These are phyloP conservation scores for Metschnikowia rubicola DNA, from an alignment of 805 yeast species.

Conservation along the genomic window DNA sequence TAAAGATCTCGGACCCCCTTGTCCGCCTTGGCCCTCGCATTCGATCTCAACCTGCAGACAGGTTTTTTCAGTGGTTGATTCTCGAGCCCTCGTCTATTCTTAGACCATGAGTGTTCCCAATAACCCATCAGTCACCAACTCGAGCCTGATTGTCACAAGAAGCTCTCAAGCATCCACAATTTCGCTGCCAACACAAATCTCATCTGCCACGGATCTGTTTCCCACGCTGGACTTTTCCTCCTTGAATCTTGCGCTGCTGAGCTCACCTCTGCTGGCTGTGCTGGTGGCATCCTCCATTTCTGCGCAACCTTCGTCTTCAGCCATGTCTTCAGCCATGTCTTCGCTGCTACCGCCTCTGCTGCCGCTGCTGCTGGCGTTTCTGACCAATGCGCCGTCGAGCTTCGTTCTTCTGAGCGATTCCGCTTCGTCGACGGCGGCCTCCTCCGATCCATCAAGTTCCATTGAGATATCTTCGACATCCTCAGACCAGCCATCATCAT, in stretches of 20 bases:
- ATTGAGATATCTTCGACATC: background rate
- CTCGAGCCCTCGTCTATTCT: background rate
- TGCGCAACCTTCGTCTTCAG: background rate
- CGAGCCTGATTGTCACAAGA: background rate
- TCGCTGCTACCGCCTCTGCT: slow-evolving; percentile 5
- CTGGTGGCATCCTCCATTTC: background rate
- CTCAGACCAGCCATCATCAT: background rate
- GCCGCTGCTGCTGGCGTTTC: slow-evolving; percentile 19
- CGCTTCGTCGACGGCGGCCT: slow-evolving; percentile 6
- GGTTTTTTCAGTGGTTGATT: background rate
- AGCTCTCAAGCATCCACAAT: background rate
- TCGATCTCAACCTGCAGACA: slow-evolving; percentile 1
- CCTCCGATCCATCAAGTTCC: background rate
- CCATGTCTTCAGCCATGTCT: background rate
- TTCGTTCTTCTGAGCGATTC: background rate
- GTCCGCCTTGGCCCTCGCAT: no score
- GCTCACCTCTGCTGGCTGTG: background rate
- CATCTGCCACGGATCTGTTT: background rate
- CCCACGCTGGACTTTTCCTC: background rate
- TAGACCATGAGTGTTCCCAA: slow-evolving; percentile 2
- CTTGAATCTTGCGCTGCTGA: background rate
- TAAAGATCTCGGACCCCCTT: no score
- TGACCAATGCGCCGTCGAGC: slow-evolving; percentile 15
- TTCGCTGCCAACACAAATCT: background rate
- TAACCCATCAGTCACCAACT: background rate